Evolutionary conservation across 129 eudicot species (phyloP).

Genomic region (Lonicera japonica): DNA sequence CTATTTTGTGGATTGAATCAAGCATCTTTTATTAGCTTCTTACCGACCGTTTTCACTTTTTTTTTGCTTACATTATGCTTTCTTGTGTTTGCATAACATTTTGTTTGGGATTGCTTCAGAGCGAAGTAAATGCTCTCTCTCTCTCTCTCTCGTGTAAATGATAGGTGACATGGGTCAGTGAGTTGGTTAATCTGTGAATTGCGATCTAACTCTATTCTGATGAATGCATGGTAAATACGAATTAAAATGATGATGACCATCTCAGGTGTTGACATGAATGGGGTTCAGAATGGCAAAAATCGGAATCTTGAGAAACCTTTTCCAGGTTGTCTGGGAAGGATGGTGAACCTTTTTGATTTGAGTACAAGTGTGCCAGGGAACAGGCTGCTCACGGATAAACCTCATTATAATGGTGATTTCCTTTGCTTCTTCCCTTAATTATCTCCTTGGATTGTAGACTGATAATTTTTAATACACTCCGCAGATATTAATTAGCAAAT

Average conservation of each 20-base stretch:
- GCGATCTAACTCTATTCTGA: background rate
- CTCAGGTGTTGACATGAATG: conserved; percentile 67
- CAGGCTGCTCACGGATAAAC: conserved; percentile 69
- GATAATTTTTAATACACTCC: background rate
- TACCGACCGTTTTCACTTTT: no score
- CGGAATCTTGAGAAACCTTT: conserved; percentile 38
- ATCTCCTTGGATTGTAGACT: background rate
- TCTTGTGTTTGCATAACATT: no score
- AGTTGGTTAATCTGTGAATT: background rate
- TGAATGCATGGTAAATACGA: no score
- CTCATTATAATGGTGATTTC: conserved; percentile 58
- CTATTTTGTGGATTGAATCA: no score
- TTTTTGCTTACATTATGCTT: no score
- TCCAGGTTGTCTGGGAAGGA: conserved; percentile 86
- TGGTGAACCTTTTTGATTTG: conserved; percentile 81
- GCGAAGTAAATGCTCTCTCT: no score
- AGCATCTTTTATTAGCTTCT: no score
- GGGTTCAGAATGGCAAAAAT: conserved; percentile 37
- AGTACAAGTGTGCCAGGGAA: conserved; percentile 51
- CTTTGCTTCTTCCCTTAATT: background rate
- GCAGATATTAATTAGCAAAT: background rate
- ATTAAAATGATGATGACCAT: conserved; percentile 5
- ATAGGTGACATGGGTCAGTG: background rate
- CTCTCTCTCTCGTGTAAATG: conserved; percentile 1
- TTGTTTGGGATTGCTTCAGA: no score